Evolutionary conservation across 2,329 filamentous ascomycete species (phyloP).

Genomic region (Pseudocercospora pini-densiflorae): DNA sequence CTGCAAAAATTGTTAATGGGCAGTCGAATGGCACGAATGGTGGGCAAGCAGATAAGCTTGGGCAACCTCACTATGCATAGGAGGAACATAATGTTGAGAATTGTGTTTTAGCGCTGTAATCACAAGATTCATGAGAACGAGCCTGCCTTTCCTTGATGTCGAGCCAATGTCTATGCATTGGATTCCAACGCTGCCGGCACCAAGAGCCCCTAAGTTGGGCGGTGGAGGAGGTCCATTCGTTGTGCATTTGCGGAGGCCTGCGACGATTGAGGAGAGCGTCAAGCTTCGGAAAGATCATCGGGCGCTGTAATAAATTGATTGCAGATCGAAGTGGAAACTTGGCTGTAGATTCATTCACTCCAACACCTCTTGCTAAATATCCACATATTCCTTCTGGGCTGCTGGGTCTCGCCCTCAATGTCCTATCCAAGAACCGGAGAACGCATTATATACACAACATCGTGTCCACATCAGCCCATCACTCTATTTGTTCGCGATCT

Average conservation of each 20-base stretch:
- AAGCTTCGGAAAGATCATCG: too few relatives aligned
- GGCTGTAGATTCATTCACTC: background rate
- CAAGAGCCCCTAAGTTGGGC: too few relatives aligned
- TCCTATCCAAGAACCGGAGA: background rate
- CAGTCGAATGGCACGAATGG: slow-evolving; percentile 15
- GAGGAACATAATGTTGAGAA: background rate
- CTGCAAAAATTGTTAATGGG: slow-evolving; percentile 19
- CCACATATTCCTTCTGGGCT: background rate
- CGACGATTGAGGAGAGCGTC: too few relatives aligned
- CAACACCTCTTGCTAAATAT: background rate
- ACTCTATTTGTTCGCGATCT: slow-evolving; percentile 50
- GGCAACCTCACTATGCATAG: slow-evolving; percentile 27
- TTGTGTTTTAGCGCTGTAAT: background rate
- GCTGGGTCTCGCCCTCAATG: background rate
- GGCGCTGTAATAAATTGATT: background rate
- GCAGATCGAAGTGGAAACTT: background rate
- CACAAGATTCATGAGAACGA: background rate
- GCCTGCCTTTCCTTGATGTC: background rate
- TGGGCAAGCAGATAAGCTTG: slow-evolving; percentile 20
- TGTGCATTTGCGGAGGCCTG: too few relatives aligned
- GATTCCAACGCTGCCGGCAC: too few relatives aligned
- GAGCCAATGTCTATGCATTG: background rate
- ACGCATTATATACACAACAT: slow-evolving; percentile 5
- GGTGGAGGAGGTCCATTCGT: too few relatives aligned
- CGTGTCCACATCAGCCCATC: background rate